These are phyloP conservation scores for Primulina eburnea DNA, from an alignment of 257 asterid genomes.

Conservation along the genomic window DNA sequence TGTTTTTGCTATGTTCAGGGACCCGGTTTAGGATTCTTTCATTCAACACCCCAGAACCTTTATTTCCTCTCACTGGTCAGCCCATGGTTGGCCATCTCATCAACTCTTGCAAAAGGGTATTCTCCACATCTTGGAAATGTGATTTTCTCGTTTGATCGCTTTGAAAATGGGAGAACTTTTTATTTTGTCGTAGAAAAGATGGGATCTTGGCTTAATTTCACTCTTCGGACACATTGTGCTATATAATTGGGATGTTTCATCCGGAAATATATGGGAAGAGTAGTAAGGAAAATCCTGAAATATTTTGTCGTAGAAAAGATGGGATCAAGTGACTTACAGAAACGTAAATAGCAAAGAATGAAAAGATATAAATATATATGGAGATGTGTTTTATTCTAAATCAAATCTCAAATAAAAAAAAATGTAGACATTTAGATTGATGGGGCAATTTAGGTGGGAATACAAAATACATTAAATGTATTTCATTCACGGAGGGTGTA, in stretches of 20 bases:
- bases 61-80: slow-evolving; percentile 81
- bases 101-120: slow-evolving; percentile 78
- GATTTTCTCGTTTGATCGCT: slow-evolving; percentile 14
- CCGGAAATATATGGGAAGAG: not conserved
- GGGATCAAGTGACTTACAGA: too few species aligned
- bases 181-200: not conserved
- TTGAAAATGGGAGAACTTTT: slow-evolving; percentile 8
- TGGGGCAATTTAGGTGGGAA: too few species aligned
- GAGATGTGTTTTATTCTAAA: too few species aligned
- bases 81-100: slow-evolving; percentile 87
- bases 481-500: too few species aligned
- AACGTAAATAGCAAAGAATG: too few species aligned
- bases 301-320: too few species aligned
- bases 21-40: slow-evolving; percentile 84
- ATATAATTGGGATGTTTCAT: not conserved
- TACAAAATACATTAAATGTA: too few species aligned
- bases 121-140: slow-evolving; percentile 6
- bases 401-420: too few species aligned
- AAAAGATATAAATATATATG: too few species aligned
- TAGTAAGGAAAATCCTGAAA: not conserved
- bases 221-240: not conserved
- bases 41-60: slow-evolving; percentile 72
- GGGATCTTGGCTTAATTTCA: slow-evolving; percentile 1
- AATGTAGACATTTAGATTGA: too few species aligned
- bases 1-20: slow-evolving; percentile 34